These are phyloP conservation scores for Botrytis fabae DNA, from an alignment of 2,329 filamentous ascomycete genomes.

Conservation along the genomic window DNA sequence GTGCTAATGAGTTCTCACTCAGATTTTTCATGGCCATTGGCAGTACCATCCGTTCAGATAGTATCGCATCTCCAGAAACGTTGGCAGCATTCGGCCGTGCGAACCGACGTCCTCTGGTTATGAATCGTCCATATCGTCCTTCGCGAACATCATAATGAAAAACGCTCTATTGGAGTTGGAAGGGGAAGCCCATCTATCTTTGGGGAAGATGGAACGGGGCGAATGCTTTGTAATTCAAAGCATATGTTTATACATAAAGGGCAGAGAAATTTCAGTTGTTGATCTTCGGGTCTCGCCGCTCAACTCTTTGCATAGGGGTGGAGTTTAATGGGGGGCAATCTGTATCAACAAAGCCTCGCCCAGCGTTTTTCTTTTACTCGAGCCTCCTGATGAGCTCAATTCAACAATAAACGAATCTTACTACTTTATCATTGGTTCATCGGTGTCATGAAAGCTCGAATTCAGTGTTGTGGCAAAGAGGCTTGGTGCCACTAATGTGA, in stretches of 20 bases:
- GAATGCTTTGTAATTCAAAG: conserved; percentile 6
- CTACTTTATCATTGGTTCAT: not conserved
- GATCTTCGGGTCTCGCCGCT: conserved; percentile 14
- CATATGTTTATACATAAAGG: conserved; percentile 7
- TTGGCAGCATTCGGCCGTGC: conserved; percentile 75
- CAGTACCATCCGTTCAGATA: conserved; percentile 91
- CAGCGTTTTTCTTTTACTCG: conserved; percentile 1
- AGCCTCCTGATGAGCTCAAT: conserved; percentile 10
- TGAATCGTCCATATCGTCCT: conserved; percentile 40
- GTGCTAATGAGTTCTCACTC: conserved; percentile 21
- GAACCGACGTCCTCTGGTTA: conserved; percentile 72
- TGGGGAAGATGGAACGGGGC: not conserved
- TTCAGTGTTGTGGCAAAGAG: not conserved
- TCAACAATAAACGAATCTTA: conserved; percentile 11
- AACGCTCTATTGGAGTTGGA: not conserved
- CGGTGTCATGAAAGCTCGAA: not conserved
- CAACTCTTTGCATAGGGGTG: conserved; percentile 11
- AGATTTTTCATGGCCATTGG: conserved; percentile 99
- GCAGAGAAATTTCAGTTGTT: not conserved
- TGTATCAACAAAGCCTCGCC: conserved; percentile 15
- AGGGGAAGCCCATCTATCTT: not conserved
- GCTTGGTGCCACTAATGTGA: not conserved
- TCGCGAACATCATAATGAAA: not conserved
- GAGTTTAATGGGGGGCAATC: conserved; percentile 18
- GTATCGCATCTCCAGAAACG: conserved; percentile 63